A percentile compares a stretch with the other conserved stretches of the same genome.
Conservation (phyloP, 768 basidiomycete species). For the Hirschioporus abietinus region DNA sequence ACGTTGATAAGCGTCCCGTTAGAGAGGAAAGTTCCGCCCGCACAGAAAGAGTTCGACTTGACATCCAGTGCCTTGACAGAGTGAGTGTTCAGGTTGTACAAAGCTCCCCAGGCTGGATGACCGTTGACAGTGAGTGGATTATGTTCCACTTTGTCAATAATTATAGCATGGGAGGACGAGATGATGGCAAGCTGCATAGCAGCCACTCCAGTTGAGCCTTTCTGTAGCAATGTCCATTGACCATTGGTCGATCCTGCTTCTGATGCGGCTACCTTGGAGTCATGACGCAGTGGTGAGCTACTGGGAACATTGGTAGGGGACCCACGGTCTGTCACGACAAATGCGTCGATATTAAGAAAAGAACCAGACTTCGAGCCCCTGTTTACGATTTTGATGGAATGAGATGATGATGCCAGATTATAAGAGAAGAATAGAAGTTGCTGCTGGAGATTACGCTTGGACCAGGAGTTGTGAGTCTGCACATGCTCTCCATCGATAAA, state of each 20-base stretch:
- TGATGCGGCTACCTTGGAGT: neutral
- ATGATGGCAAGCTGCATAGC: constrained; percentile 75
- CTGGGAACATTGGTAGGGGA: constrained; percentile 10
- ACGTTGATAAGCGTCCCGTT: constrained; percentile 78
- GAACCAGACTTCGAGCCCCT: constrained; percentile 36
- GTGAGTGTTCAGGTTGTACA: constrained; percentile 66
- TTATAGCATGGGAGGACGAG: constrained; percentile 62
- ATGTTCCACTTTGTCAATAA: constrained; percentile 84
- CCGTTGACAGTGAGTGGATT: constrained; percentile 69
- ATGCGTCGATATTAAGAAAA: constrained; percentile 54
- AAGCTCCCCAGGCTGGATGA: constrained; percentile 77
- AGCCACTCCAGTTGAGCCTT: constrained; percentile 67
- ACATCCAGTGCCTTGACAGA: constrained; percentile 54
- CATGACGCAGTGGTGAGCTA: constrained; percentile 6
- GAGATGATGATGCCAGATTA: constrained; percentile 43
- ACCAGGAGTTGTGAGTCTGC: constrained; percentile 42
- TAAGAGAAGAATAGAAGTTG: constrained; percentile 65
- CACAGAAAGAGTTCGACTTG: constrained; percentile 82
- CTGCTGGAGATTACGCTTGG: constrained; percentile 33
- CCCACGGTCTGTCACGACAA: constrained; percentile 48
- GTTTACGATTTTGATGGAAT: constrained; percentile 62
- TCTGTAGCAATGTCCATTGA: constrained; percentile 57
- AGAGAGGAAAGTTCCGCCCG: constrained; percentile 70
- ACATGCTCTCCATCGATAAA: constrained; percentile 50
- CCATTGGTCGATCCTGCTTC: neutral